A percentile compares a stretch with the other conserved stretches of the same genome.
phyloP scores from a whole-genome alignment of 805 yeast species.

The Starmerella apis region DNA sequence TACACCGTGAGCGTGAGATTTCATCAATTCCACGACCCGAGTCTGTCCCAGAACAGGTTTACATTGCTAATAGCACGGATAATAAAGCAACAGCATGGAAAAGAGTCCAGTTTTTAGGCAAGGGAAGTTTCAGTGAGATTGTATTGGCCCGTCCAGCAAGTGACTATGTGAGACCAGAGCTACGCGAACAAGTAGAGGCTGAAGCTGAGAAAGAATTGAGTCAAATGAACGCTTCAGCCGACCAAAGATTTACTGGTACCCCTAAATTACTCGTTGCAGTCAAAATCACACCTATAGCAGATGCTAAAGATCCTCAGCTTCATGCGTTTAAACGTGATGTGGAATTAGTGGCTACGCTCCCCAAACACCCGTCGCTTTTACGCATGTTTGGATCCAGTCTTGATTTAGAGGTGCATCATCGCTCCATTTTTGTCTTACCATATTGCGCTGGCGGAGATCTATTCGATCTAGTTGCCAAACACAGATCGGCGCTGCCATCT shows the following conservation, averaged over 20 bases:
- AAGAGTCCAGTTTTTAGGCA: slow-evolving; percentile 29
- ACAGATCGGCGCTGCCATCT: slow-evolving; percentile 39
- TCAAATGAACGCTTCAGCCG: slow-evolving; percentile 1
- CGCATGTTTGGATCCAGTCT: slow-evolving; percentile 38
- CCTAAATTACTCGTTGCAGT: slow-evolving; percentile 46
- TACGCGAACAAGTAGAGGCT: slow-evolving; percentile 6
- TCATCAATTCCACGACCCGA: slow-evolving; percentile 9
- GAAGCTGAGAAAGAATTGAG: slow-evolving; percentile 6
- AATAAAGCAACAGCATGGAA: slow-evolving; percentile 20
- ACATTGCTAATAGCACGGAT: slow-evolving; percentile 11
- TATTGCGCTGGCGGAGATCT: slow-evolving; percentile 81
- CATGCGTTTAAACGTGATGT: slow-evolving; percentile 63
- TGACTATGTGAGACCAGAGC: slow-evolving; percentile 30
- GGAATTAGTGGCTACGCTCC: slow-evolving; percentile 40
- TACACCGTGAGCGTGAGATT: slow-evolving; percentile 21
- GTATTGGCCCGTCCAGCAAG: slow-evolving; percentile 32
- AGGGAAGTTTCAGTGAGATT: slow-evolving; percentile 36
- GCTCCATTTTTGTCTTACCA: slow-evolving; percentile 51
- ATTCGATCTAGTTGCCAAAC: slow-evolving; percentile 46
- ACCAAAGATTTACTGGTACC: background rate
- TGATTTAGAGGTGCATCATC: slow-evolving; percentile 28
- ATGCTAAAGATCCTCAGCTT: slow-evolving; percentile 44
- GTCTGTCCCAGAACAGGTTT: slow-evolving; percentile 21
- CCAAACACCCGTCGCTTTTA: slow-evolving; percentile 63
- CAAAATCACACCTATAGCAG: slow-evolving; percentile 46